Evolutionary conservation across 176 grass and related monocot species (phyloP), one percentile per base, ranked within the genome.

Genomic region (Pontederia paniculata): DNA sequence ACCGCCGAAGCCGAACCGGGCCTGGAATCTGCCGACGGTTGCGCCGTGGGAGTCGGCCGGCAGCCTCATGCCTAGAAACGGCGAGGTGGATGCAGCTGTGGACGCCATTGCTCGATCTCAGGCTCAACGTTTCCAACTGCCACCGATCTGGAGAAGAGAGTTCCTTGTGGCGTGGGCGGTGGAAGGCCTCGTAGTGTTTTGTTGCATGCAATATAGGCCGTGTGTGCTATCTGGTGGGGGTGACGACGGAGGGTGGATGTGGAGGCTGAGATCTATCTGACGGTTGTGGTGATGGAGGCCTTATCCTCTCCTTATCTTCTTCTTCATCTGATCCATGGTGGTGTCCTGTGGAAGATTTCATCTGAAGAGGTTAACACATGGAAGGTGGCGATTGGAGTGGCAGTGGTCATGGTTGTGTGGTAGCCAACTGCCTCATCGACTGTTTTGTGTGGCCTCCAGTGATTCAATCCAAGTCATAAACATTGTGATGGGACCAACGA

Each of bases 291-390:
- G 51, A 8, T 23, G 17, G 70, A 62, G 52, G 62, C 86, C 83
- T 98, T 98, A 98, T 98, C 93, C 71, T 3, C 49, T 48, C 46
- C 84, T 82, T 85, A 95, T 95, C 80, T 76, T 49, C 9, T 22
- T 23, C 22, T 37, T 6, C 28, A 37, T 37, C 28, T 37, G 28
- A 50, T 50, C 48, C 8, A 17, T 17, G 8, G 3, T 11, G 13
- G 3, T 11, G 13, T 15, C 11, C 12, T 10, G 0, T 41, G 23
- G 17, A 10, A 17, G 55, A 57, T 57, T 41, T 37, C 2, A 13
- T 8, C 11, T 1, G 28, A 11, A 16, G 10, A 20, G 23, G 51
- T 49, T 17, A 12, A 28, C 64, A 14, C 49, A 2, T 67, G 23
- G 50, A 21, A 15, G n/a, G 10, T 54, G n/a, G 9, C 44, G 13